phyloP scores from a whole-genome alignment of 2,329 filamentous ascomycete species.

The Phyllosticta capitalensis region DNA sequence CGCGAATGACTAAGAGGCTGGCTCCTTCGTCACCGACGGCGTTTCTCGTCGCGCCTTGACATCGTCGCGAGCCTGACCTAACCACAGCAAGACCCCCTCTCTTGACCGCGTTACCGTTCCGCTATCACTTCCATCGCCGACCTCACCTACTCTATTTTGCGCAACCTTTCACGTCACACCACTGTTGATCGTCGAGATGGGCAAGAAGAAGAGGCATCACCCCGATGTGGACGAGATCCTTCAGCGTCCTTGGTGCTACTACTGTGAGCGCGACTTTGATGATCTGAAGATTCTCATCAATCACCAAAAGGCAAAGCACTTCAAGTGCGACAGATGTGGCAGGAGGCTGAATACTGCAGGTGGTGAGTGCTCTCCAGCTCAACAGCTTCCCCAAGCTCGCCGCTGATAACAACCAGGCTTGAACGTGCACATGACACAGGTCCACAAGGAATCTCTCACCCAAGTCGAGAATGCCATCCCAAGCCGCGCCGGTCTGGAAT shows the following conservation, averaged over 20 bases:
- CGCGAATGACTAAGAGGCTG: neutral
- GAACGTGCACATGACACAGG: constrained; percentile 94
- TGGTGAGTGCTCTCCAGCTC: constrained; percentile 47
- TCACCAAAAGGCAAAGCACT: constrained; percentile 98
- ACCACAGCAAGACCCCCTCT: neutral
- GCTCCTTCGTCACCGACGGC: neutral
- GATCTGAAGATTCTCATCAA: constrained; percentile 93
- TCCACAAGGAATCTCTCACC: constrained; percentile 86
- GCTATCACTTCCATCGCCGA: neutral
- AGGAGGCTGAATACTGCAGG: constrained; percentile 87
- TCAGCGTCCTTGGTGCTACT: constrained; percentile 90
- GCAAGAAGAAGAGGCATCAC: constrained; percentile 82
- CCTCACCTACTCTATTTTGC: neutral
- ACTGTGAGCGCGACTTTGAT: constrained; percentile 98
- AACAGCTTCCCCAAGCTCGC: neutral
- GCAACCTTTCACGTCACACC: neutral
- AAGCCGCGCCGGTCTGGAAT: constrained; percentile 73
- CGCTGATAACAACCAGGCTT: constrained; percentile 51
- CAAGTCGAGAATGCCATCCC: constrained; percentile 87
- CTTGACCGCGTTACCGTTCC: neutral
- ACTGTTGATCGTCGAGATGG: constrained; percentile 44
- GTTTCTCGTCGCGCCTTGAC: neutral
- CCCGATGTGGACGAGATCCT: constrained; percentile 85
- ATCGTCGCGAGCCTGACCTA: neutral
- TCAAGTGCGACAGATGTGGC: constrained; percentile 89